Evolutionary conservation across 345 rosid genomes (phyloP).

Genomic region (Erodium maritimum): DNA sequence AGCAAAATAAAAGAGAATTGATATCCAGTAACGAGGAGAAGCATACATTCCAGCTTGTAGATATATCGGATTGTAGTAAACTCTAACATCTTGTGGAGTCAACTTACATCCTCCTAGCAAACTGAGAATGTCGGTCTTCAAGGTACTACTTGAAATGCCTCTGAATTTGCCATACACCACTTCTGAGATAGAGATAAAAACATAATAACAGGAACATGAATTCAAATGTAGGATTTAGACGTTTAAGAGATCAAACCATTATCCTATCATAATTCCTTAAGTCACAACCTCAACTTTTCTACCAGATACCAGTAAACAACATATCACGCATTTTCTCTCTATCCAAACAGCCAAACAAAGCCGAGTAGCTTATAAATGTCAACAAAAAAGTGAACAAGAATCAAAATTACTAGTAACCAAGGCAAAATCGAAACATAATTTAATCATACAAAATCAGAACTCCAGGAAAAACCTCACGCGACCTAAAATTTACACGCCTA

Average conservation of each 20-base stretch:
- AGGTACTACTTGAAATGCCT: conserved; percentile 31
- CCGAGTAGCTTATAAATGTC: background rate
- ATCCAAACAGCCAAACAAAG: background rate
- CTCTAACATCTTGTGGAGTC: conserved; percentile 43
- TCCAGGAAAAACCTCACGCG: too few species aligned
- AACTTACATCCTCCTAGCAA: conserved; percentile 49
- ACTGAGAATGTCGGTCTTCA: conserved; percentile 55
- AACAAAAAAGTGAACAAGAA: too few species aligned
- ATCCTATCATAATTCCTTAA: background rate
- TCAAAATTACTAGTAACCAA: too few species aligned
- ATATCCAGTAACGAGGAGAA: background rate
- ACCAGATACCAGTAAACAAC: background rate
- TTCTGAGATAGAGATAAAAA: conserved; percentile 16
- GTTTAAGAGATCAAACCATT: too few species aligned
- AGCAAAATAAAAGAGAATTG: background rate
- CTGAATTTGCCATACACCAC: conserved; percentile 32
- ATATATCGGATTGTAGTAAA: conserved; percentile 32
- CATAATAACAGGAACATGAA: background rate
- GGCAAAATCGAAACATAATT: too few species aligned
- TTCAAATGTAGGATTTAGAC: too few species aligned
- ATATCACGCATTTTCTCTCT: background rate
- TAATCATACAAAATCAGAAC: background rate
- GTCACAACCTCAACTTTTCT: background rate
- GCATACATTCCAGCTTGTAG: conserved; percentile 35
- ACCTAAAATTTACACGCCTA: background rate